phyloP scores from a whole-genome alignment of 169 alveolate species.

The Cryptosporidium ryanae region DNA sequence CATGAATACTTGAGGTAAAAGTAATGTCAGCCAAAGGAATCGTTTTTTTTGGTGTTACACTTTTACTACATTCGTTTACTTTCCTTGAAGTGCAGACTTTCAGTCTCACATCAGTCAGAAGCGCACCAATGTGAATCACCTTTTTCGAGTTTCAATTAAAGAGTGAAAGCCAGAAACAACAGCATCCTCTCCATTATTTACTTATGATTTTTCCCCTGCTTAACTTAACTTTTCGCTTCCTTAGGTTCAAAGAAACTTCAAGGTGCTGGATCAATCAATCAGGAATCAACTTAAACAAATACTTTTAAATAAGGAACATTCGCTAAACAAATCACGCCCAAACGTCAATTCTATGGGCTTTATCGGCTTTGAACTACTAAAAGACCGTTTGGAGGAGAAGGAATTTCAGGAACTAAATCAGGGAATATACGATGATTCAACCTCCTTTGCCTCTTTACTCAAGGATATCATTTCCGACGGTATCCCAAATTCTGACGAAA shows the following conservation, averaged over 20 bases:
- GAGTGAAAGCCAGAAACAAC: too few species aligned
- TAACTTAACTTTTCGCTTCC: not conserved
- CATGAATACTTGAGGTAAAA: conserved; percentile 24
- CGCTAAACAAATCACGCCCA: conserved; percentile 48
- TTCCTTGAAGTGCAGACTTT: not conserved
- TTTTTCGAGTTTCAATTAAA: too few species aligned
- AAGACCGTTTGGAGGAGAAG: not conserved
- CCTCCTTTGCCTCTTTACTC: conserved; percentile 19
- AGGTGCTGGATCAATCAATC: conserved; percentile 74
- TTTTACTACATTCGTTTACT: conserved; percentile 5
- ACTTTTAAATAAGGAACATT: conserved; percentile 40
- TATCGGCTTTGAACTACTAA: conserved; percentile 4
- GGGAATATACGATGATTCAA: conserved; percentile 52
- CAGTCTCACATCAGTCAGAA: not conserved
- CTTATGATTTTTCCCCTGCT: not conserved
- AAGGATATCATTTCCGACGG: conserved; percentile 16
- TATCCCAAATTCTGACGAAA: not conserved
- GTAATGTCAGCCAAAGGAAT: conserved; percentile 68
- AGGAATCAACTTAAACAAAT: conserved; percentile 74
- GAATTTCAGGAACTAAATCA: not conserved
- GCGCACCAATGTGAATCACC: too few species aligned
- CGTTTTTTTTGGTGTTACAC: conserved; percentile 67
- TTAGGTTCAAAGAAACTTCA: conserved; percentile 62
- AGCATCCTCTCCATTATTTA: too few species aligned
- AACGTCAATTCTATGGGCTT: conserved; percentile 20